Base-by-base conservation (phyloP, 495 filamentous ascomycete genomes). In the Podospora fimiseda region DNA sequence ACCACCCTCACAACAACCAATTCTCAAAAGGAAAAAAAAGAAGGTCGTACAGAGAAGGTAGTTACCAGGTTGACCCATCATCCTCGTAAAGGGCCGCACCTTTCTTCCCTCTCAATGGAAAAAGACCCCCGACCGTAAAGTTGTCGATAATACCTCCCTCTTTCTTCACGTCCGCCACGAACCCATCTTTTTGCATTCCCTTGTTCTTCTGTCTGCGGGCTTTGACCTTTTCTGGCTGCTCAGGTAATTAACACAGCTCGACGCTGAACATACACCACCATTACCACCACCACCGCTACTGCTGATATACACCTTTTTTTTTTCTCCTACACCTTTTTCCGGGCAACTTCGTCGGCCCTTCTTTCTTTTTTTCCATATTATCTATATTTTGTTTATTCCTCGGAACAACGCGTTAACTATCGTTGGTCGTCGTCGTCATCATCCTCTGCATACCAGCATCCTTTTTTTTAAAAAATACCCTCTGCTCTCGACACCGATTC, bases 81-180 rank as follows among this genome's bases (percentile, higher is more conserved):
- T n/a, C n/a, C n/a, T n/a, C n/a, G n/a, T n/a, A n/a, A 37, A 48
- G 27, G 55, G 50, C 50, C 55, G 49, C 50, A 50, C 53, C 50
- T 30, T 49, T n/a, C n/a, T n/a, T n/a, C n/a, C n/a, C 43, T 45
- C 43, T 57, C 55, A 57, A 52, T 57, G 55, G n/a, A n/a, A n/a
- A 51, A 53, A 50, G 43, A 44, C 45, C 27, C 46, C 36, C 46
- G 45, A 44, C 50, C 24, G 46, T 36, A 30, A 58, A 50, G 38
- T 8, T 41, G 24, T n/a, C n/a, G n/a, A n/a, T n/a, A 52, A 50
- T 48, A 14, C 44, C 21, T 11, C 44, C 11, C 33, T n/a, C 14
- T 16, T 15, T 22, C 21, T 41, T 24, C 21, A 24, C 15, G 8
- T 20, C 48, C 41, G 30, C 11, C 33, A 42, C 44, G 11, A 14